phyloP scores from a whole-genome alignment of 2,329 filamentous ascomycete genomes.

The Zasmidium citrigriseum region DNA sequence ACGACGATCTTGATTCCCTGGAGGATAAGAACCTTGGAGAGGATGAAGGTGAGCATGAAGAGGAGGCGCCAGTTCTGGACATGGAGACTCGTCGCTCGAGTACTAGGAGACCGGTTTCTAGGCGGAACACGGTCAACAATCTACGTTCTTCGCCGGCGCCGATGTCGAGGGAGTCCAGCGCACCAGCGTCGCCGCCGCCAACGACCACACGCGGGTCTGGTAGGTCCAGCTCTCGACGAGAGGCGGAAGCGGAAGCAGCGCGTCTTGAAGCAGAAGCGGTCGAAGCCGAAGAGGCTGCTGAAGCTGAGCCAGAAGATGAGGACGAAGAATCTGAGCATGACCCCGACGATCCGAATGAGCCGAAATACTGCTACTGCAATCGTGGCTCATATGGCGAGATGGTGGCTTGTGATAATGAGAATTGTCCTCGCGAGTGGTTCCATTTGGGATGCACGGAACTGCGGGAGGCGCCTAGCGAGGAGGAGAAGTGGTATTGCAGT shows the following conservation, averaged over 20 bases:
- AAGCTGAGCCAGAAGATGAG: conserved; percentile 25
- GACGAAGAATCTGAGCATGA: conserved; percentile 34
- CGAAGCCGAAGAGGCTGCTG: conserved; percentile 9
- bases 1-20: conserved; percentile 35
- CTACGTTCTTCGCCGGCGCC: conserved; percentile 21
- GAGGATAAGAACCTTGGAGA: conserved; percentile 10
- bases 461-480: conserved; percentile 59
- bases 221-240: conserved; percentile 14
- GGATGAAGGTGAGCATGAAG: conserved; percentile 12
- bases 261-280: conserved; percentile 7
- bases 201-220: conserved; percentile 19
- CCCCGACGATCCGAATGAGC: conserved; percentile 55
- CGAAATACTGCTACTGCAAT: conserved; percentile 66
- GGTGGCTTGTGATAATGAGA: conserved; percentile 67
- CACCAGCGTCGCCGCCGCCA: conserved; percentile 21
- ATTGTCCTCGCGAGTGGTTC: conserved; percentile 67
- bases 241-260: conserved; percentile 6
- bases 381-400: conserved; percentile 67
- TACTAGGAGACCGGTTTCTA: conserved; percentile 20
- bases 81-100: conserved; percentile 17
- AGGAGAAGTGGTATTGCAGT: conserved; percentile 55
- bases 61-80: conserved; percentile 8
- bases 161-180: conserved; percentile 18
- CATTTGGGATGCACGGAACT: conserved; percentile 66
- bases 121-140: conserved; percentile 17